Evolutionary conservation across 2,329 filamentous ascomycete genomes (phyloP).

Genomic region (Fusarium paranaense): DNA sequence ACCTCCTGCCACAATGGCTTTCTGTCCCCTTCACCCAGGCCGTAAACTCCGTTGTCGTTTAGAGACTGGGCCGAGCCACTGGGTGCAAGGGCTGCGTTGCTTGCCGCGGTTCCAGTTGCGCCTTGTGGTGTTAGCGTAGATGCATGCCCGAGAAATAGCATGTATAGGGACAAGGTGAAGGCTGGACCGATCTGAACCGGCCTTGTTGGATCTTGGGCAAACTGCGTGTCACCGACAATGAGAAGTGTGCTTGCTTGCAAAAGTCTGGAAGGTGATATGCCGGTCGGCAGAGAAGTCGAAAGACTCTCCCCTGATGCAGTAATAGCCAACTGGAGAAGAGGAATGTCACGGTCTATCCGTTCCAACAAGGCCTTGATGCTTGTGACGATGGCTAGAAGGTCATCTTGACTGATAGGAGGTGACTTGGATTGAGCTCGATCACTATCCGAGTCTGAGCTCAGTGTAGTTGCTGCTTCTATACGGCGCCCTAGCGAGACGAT

Average conservation of each 20-base stretch:
- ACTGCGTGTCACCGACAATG: constrained; percentile 87
- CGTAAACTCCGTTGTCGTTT: constrained; percentile 34
- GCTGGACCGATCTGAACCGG: constrained; percentile 87
- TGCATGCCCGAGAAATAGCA: constrained; percentile 89
- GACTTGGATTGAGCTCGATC: constrained; percentile 55
- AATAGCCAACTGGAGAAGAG: constrained; percentile 91
- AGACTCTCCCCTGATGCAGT: constrained; percentile 92
- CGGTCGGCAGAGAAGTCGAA: constrained; percentile 80
- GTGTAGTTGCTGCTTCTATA: constrained; percentile 75
- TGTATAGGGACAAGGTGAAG: constrained; percentile 90
- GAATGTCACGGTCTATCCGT: constrained; percentile 90
- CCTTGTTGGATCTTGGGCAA: constrained; percentile 70
- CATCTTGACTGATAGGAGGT: constrained; percentile 61
- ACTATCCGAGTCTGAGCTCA: constrained; percentile 63
- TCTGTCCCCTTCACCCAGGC: constrained; percentile 58
- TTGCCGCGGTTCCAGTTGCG: background rate
- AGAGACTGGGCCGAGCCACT: background rate
- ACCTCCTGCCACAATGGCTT: constrained; percentile 93
- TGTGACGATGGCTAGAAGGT: constrained; percentile 76
- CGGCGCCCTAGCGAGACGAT: constrained; percentile 84
- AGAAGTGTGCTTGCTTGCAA: constrained; percentile 94
- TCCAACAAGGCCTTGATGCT: constrained; percentile 81
- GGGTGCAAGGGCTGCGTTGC: background rate
- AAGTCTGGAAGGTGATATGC: constrained; percentile 89
- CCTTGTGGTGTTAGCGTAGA: constrained; percentile 42